Percentiles rank a stretch among this genome's conserved stretches.
These are phyloP conservation scores for Monilinia fructicola DNA, from an alignment of 2,329 filamentous ascomycete species.

Conservation along the genomic window DNA sequence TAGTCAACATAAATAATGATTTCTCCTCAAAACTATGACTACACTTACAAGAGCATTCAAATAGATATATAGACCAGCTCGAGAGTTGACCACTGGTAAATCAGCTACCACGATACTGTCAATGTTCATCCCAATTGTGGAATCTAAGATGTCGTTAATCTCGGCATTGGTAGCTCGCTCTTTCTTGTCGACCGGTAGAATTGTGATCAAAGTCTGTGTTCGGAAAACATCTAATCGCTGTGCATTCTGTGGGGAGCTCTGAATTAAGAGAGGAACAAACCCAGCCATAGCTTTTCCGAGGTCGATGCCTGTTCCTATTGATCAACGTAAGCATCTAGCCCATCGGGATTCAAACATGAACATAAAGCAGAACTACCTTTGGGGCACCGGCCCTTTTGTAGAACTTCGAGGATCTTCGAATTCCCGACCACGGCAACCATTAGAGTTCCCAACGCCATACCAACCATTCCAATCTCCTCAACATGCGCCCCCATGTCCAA, in stretches of 20 bases:
- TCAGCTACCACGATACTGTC: constrained; percentile 54
- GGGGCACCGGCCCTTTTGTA: constrained; percentile 51
- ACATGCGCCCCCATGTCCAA: constrained; percentile 45
- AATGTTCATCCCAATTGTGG: constrained; percentile 51
- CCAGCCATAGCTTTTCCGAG: constrained; percentile 47
- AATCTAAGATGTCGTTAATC: constrained; percentile 59
- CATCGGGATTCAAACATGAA: not conserved
- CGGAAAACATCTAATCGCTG: constrained; percentile 57
- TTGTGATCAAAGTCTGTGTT: constrained; percentile 53
- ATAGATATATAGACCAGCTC: constrained; percentile 82
- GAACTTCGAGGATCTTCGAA: constrained; percentile 51
- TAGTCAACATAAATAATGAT: constrained; percentile 34
- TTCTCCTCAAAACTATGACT: not conserved
- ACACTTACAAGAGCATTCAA: constrained; percentile 73
- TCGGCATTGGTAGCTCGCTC: constrained; percentile 50
- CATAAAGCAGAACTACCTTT: constrained; percentile 41
- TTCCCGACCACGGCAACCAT: constrained; percentile 63
- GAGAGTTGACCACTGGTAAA: constrained; percentile 69
- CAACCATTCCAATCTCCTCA: constrained; percentile 59
- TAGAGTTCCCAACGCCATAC: constrained; percentile 63
- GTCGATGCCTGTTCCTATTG: constrained; percentile 48
- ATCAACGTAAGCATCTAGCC: not conserved
- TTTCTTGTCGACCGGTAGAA: constrained; percentile 56
- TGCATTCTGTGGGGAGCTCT: constrained; percentile 53
- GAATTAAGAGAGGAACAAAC: constrained; percentile 58